phyloP scores from a whole-genome alignment of 202 grass and related monocot genomes.

The Brachypodium distachyon region DNA sequence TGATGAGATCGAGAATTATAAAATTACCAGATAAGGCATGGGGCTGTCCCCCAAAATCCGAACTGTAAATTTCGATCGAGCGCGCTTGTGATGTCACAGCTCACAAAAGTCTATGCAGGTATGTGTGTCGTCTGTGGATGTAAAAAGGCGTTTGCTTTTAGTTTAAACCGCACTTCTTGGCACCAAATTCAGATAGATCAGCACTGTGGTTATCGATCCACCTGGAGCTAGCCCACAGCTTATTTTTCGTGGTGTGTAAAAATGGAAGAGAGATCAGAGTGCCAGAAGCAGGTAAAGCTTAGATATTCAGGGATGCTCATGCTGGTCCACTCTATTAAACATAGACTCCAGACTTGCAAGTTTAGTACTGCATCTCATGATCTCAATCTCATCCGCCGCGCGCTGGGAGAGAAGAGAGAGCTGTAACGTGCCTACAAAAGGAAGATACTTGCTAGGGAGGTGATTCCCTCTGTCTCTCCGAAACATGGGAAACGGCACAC shows the following conservation, averaged over 20 bases:
- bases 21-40: constrained; percentile 20
- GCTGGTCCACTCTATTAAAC: constrained; percentile 31
- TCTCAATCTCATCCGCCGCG: neutral
- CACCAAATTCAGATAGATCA: neutral
- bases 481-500: constrained; percentile 18
- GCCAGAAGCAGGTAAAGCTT: neutral
- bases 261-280: neutral
- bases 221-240: neutral
- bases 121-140: neutral
- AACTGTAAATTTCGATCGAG: constrained; percentile 3
- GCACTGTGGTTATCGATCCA: neutral
- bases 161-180: neutral
- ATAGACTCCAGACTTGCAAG: constrained; percentile 38
- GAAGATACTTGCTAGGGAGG: constrained; percentile 31
- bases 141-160: neutral
- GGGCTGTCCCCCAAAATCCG: neutral
- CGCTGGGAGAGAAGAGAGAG: neutral
- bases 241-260: neutral
- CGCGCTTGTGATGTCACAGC: constrained; percentile 19
- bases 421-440: constrained; percentile 9
- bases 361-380: constrained; percentile 18
- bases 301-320: neutral
- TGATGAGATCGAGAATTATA: neutral
- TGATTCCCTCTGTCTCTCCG: constrained; percentile 21
- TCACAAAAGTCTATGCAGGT: neutral